A percentile compares a stretch with the other conserved stretches of the same genome.
Conservation (phyloP, 2,329 filamentous ascomycete genomes). For the Pseudogymnoascus sp. region DNA sequence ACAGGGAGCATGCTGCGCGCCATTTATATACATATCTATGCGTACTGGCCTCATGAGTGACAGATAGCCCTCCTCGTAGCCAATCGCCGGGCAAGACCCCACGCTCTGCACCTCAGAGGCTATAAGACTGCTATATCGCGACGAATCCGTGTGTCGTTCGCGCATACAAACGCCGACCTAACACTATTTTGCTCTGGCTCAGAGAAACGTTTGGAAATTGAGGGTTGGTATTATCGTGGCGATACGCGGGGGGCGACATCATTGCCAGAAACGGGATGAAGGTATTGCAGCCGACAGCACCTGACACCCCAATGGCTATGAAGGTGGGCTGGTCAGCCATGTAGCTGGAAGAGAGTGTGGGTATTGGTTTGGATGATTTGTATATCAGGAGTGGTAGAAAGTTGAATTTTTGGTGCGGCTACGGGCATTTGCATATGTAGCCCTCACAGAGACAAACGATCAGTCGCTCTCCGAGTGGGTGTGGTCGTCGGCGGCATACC, state of each 20-base stretch:
- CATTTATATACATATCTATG: neutral
- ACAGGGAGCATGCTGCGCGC: neutral
- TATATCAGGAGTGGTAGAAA: neutral
- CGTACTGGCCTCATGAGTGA: neutral
- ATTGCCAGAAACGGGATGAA: neutral
- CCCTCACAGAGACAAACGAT: neutral
- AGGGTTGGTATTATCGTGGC: neutral
- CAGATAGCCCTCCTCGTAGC: neutral
- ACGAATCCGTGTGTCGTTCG: neutral
- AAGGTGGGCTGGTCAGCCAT: neutral
- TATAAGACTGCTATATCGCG: conserved; percentile 1
- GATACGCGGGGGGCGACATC: neutral
- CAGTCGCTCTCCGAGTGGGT: neutral
- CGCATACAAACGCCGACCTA: conserved; percentile 1
- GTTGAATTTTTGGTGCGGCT: neutral
- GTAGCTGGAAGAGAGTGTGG: neutral
- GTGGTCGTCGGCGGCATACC: neutral
- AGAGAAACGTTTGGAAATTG: neutral
- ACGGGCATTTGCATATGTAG: neutral
- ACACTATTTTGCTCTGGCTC: neutral
- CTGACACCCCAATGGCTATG: neutral
- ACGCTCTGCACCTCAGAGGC: neutral
- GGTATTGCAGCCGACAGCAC: neutral
- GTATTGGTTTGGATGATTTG: neutral
- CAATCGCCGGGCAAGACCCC: neutral